Percentiles rank a stretch among this genome's conserved stretches.
phyloP scores from a whole-genome alignment of 108 stramenopile species.

The Pseudonitzschia pungens region DNA sequence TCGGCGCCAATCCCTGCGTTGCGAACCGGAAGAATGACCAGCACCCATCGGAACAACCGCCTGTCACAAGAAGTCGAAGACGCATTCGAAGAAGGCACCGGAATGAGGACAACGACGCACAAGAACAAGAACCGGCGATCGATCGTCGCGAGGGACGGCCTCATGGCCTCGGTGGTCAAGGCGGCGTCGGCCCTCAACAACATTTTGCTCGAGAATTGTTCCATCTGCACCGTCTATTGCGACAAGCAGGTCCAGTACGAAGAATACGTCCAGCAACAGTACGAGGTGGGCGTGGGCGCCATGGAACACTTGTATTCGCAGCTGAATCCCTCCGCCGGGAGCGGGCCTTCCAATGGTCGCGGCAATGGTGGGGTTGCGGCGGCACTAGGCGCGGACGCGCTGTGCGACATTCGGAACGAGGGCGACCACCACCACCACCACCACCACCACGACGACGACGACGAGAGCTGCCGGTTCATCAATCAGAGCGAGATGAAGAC shows the following conservation, averaged over 20 bases:
- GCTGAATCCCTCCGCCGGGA: not conserved
- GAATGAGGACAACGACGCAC: too few species aligned
- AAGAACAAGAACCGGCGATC: not conserved
- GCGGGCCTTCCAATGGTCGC: not conserved
- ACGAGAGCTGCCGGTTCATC: not conserved
- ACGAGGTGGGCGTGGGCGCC: constrained; percentile 5
- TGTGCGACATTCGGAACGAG: not conserved
- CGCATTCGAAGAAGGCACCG: too few species aligned
- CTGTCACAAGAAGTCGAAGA: too few species aligned
- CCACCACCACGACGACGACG: not conserved
- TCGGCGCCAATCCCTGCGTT: too few species aligned
- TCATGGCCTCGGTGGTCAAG: constrained; percentile 18
- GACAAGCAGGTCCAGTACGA: constrained; percentile 41
- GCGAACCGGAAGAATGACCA: too few species aligned
- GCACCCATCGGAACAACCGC: too few species aligned
- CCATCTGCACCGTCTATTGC: constrained; percentile 35
- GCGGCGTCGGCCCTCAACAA: constrained; percentile 24
- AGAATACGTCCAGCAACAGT: constrained; percentile 17
- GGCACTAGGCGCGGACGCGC: not conserved
- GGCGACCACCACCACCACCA: not conserved
- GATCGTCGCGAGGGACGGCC: not conserved
- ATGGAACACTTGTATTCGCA: constrained; percentile 12
- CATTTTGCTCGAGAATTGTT: constrained; percentile 27
- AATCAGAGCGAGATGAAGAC: not conserved
- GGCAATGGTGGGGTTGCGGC: too few species aligned